Evolutionary conservation across 2,329 filamentous ascomycete species (phyloP).

Genomic region (Fusarium tjaetaba): DNA sequence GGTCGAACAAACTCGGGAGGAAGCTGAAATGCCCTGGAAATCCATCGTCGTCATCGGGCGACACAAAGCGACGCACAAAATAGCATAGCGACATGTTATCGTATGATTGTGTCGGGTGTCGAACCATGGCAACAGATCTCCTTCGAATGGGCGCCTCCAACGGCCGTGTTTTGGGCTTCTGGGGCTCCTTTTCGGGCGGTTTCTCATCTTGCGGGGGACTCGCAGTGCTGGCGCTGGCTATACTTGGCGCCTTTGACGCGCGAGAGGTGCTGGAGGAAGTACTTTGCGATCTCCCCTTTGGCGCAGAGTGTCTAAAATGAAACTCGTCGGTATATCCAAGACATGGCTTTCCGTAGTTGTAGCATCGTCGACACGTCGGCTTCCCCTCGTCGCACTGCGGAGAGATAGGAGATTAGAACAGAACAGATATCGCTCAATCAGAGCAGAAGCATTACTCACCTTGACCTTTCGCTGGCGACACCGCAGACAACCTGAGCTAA

Average conservation of each 20-base stretch:
- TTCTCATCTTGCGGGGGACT: constrained; percentile 1
- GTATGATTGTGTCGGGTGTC: constrained; percentile 25
- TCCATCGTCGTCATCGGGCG: constrained; percentile 43
- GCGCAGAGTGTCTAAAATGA: constrained; percentile 45
- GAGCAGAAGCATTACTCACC: constrained; percentile 27
- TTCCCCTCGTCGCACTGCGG: constrained; percentile 47
- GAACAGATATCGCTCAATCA: not conserved
- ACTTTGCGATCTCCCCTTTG: constrained; percentile 5
- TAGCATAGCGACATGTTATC: constrained; percentile 47
- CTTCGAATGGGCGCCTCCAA: not conserved
- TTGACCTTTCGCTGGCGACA: constrained; percentile 47
- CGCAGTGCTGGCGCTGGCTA: not conserved
- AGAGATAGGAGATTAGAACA: not conserved
- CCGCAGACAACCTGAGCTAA: constrained; percentile 45
- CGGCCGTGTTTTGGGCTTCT: not conserved
- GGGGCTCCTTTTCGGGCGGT: not conserved
- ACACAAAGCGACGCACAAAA: constrained; percentile 49
- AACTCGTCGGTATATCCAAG: constrained; percentile 50
- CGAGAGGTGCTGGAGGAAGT: not conserved
- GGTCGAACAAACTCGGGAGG: constrained; percentile 44
- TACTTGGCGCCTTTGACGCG: not conserved
- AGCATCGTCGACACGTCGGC: constrained; percentile 46
- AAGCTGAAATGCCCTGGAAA: constrained; percentile 49
- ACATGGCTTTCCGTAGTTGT: constrained; percentile 48
- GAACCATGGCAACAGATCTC: constrained; percentile 12